phyloP scores from a whole-genome alignment of 83 land plant genomes.

The Picea abies region DNA sequence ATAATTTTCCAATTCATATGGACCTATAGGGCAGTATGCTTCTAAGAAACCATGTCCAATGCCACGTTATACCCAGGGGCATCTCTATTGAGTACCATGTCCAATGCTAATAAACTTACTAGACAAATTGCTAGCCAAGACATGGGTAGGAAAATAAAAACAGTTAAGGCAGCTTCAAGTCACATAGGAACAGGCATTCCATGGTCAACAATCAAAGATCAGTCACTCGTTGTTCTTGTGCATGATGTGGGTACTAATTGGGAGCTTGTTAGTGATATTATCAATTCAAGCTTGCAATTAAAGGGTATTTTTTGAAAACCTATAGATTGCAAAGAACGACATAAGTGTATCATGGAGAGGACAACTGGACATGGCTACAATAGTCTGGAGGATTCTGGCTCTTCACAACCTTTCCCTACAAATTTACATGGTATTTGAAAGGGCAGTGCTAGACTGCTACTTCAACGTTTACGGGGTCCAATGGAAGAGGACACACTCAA shows the following conservation, averaged over 20 bases:
- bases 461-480: conserved; percentile 67
- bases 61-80: conserved; percentile 61
- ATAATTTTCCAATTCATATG: conserved; percentile 24
- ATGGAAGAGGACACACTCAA: conserved; percentile 70
- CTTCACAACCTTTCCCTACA: conserved; percentile 77
- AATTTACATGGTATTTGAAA: conserved; percentile 83
- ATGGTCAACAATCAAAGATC: conserved; percentile 94
- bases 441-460: conserved; percentile 43
- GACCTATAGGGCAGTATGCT: conserved; percentile 45
- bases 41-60: conserved; percentile 48
- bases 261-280: conserved; percentile 95
- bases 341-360: conserved; percentile 62
- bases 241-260: conserved; percentile 97
- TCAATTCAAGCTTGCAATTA: conserved; percentile 79
- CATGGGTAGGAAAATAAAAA: conserved; percentile 59
- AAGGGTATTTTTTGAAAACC: conserved; percentile 86
- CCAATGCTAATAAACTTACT: conserved; percentile 65
- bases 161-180: conserved; percentile 45
- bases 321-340: conserved; percentile 79
- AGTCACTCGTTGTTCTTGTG: conserved; percentile 98
- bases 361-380: conserved; percentile 72
- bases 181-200: conserved; percentile 75
- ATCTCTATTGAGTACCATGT: conserved; percentile 74
- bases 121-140: conserved; percentile 69
- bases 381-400: conserved; percentile 79